Base-by-base conservation (phyloP, 192 early-diverging fungal genomes). In the Entrophospora sp. region DNA sequence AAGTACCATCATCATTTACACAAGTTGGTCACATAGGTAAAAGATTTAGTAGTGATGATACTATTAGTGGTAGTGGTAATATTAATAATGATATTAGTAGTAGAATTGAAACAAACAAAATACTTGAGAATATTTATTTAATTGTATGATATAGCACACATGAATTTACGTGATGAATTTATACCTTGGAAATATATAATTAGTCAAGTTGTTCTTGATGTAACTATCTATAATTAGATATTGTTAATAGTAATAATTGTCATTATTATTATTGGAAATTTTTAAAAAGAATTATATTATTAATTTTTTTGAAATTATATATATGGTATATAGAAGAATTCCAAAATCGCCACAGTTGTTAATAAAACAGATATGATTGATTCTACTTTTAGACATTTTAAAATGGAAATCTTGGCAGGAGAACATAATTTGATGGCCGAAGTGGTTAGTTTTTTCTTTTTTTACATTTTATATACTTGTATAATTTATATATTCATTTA, bases 281-380 rank as follows among this genome's bases (percentile, higher is more conserved):
- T n/a, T n/a, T n/a, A n/a, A n/a, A n/a, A n/a, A n/a, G n/a, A n/a
- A n/a, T n/a, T n/a, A n/a, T n/a, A n/a, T n/a, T n/a, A n/a, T n/a
- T n/a, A n/a, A n/a, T n/a, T n/a, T n/a, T n/a, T n/a, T n/a, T n/a
- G n/a, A n/a, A n/a, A n/a, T n/a, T n/a, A n/a, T n/a, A n/a, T n/a
- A n/a, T n/a, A n/a, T n/a, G n/a, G n/a, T 40, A 53, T 2, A 9
- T 57, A 91, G 89, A 99, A 99, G 85, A 90, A 91, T 69, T 83
- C 83, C 10, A 83, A 84, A 20, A 82, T 99, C 32, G 79, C 74
- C 20, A 95, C 90, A 3, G 94, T 99, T 4, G 95, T 99, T 48
- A 99, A 99, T 80, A 99, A 99, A 76, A 87, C 87, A 13, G 91
- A 93, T 68, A 82, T 79, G 30, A 99, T 99, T 38, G 94, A 99